Evolutionary conservation across 768 basidiomycete species (phyloP).

Genomic region (Ephemerocybe angulata): DNA sequence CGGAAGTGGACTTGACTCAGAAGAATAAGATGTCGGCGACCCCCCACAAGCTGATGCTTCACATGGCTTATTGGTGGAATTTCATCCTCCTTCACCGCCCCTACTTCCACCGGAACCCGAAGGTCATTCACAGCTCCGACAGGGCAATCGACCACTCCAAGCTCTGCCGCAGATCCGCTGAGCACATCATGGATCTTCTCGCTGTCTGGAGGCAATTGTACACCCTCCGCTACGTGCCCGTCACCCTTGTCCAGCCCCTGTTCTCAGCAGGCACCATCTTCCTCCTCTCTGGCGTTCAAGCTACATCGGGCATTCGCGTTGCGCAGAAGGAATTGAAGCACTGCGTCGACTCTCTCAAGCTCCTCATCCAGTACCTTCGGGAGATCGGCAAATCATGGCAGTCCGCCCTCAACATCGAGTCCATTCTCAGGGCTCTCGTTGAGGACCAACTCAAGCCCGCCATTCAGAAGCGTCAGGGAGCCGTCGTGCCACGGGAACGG

Average conservation of each 20-base stretch:
- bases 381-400: slow-evolving; percentile 55
- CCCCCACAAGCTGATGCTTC: slow-evolving; percentile 54
- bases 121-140: slow-evolving; percentile 34
- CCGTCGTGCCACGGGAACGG: neutral
- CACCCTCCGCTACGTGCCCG: slow-evolving; percentile 52
- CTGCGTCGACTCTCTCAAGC: slow-evolving; percentile 39
- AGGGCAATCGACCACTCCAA: slow-evolving; percentile 51
- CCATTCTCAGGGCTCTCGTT: slow-evolving; percentile 42
- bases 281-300: slow-evolving; percentile 51
- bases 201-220: slow-evolving; percentile 50
- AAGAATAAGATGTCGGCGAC: slow-evolving; percentile 45
- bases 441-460: slow-evolving; percentile 40
- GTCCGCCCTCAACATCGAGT: slow-evolving; percentile 47
- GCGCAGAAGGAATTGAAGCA: slow-evolving; percentile 45
- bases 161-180: slow-evolving; percentile 51
- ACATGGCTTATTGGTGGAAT: slow-evolving; percentile 55
- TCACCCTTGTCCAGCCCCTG: slow-evolving; percentile 53
- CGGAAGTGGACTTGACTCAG: slow-evolving; percentile 48
- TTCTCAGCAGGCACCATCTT: slow-evolving; percentile 61
- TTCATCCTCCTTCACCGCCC: slow-evolving; percentile 61
- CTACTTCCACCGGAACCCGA: slow-evolving; percentile 42
- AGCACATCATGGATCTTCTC: slow-evolving; percentile 53
- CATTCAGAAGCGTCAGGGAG: slow-evolving; percentile 22
- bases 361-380: slow-evolving; percentile 47
- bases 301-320: slow-evolving; percentile 43